Evolutionary conservation across 768 basidiomycete genomes (phyloP).

Genomic region (Trametopsis cervina): DNA sequence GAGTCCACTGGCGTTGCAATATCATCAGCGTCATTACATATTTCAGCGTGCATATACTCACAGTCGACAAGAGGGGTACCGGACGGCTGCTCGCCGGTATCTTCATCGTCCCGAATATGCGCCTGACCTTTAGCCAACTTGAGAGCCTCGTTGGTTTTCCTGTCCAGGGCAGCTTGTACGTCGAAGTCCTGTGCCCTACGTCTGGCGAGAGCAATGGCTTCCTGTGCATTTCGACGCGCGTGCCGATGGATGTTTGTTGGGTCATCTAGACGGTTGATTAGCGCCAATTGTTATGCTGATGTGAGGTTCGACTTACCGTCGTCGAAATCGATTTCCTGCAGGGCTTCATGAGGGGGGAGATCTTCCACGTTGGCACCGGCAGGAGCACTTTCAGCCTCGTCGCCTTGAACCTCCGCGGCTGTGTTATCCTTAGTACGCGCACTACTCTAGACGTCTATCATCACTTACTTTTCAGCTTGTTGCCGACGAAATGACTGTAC

Average conservation of each 20-base stretch:
- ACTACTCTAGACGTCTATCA: slow-evolving; percentile 2
- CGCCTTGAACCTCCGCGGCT: slow-evolving; percentile 78
- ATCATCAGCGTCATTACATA: background rate
- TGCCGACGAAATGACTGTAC: slow-evolving; percentile 98
- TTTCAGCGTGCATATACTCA: slow-evolving; percentile 31
- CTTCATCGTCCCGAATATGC: slow-evolving; percentile 38
- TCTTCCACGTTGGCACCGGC: slow-evolving; percentile 54
- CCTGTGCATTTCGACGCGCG: slow-evolving; percentile 84
- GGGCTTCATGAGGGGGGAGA: slow-evolving; percentile 34
- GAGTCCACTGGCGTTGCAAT: slow-evolving; percentile 61
- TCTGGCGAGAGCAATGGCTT: slow-evolving; percentile 74
- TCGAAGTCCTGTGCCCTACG: slow-evolving; percentile 84
- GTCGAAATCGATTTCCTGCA: slow-evolving; percentile 85
- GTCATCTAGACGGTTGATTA: slow-evolving; percentile 52
- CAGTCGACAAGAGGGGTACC: slow-evolving; percentile 60
- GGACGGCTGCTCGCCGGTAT: slow-evolving; percentile 22
- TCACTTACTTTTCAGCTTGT: slow-evolving; percentile 80
- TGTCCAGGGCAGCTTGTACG: slow-evolving; percentile 68
- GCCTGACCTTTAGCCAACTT: slow-evolving; percentile 53
- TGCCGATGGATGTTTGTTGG: slow-evolving; percentile 79
- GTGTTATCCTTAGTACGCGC: slow-evolving; percentile 10
- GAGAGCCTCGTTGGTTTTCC: slow-evolving; percentile 74
- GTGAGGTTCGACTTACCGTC: slow-evolving; percentile 49
- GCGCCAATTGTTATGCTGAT: background rate
- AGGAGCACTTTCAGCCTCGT: slow-evolving; percentile 39